Base-by-base conservation (phyloP, 2,329 filamentous ascomycete genomes). In the Daldinia sp. region DNA sequence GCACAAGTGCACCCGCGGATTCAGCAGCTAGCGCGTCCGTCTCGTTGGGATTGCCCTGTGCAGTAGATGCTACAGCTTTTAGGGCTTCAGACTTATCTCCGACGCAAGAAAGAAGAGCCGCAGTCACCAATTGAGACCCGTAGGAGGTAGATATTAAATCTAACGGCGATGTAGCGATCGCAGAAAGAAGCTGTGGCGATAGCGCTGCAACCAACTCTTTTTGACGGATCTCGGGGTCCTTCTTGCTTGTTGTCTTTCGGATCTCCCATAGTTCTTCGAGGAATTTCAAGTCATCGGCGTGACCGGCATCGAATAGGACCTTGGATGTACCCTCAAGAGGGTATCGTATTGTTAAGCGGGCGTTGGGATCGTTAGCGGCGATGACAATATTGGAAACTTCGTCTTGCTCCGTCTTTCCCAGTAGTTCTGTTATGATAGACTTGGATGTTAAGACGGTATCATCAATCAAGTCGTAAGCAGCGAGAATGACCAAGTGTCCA, bases 371-470 rank as follows among this genome's bases (percentile, higher is more conserved):
- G 68, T 88, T 90, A 67, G 84, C 87, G 4, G 87, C 79, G 43
- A 83, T 83, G 17, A 91, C 78, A 50, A 93, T 81, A 64, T 90
- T 90, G 68, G 90, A 85, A 2, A 84, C 80, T 30, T 87, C 82
- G 58, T 84, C 83, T 57, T 88, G 82, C 21, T 85, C 82, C 63
- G 88, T 86, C 72, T 92, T 91, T 66, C 89, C 91, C 15, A 97
- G 79, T 10, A 99, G 82, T 77, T 98, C 94, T 0, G 92, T 84
- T 77, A 97, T 93, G 68, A 99, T 91, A 29, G 91, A 84, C 80
- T 96, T 98, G 51, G 88, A 84, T 2, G 88, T 92, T 73, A 97
- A 83, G 68, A 96, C 94, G 8, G 95, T 99, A 76, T 99, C 95
- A 71, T 99, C 95, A 49, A 97, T 88, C 49, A 97, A 89, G 72